Base-by-base conservation (phyloP, 768 basidiomycete species). In the Boletellus ananas region DNA sequence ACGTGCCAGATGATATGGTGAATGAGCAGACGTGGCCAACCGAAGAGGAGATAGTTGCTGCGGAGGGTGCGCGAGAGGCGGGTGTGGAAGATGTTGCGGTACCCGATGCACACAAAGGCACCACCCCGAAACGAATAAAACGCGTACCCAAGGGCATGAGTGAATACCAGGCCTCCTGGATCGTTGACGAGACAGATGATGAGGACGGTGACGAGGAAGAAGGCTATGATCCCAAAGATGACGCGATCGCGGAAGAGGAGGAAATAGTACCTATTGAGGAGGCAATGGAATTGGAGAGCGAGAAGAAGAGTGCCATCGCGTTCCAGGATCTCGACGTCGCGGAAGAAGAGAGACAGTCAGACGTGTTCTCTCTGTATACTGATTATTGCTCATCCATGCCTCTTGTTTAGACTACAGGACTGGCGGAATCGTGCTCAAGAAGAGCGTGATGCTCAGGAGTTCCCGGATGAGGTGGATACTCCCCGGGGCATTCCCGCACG, bases 1-100 rank as follows among this genome's bases (percentile, higher is more conserved):
- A 95, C 65, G 83, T 89, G 20, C 90, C 87, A 4, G 94, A 97
- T 60, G 85, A 90, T 49, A 78, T 96, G 69, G 82, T 78, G 33
- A 96, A 95, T 64, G 95, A 99, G 61, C 95, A 99, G 67, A 99
- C 95, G 0, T 97, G 95, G 94, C 95, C 95, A 1, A 95, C 93
- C 0, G 93, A 97, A 65, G 95, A 97, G 62, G 95, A 97, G 66
- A 90, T 97, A 85, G 73, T 72, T 18, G 78, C 69, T 6, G 70
- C 61, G 0, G 55, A 41, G 8, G 8, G 7, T 29, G 54, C 56
- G 0, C 56, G 34, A 17, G 64, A 60, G 36, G 58, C 65, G 14
- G 49, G 45, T 13, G 45, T 48, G 39, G 43, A 49, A 2, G 55
- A 56, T 13, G 60, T 66, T 3, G 43, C 50, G 4, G 63, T 89